Evolutionary conservation across 176 grass and related monocot genomes (phyloP).

Genomic region (Oryza meyeriana): DNA sequence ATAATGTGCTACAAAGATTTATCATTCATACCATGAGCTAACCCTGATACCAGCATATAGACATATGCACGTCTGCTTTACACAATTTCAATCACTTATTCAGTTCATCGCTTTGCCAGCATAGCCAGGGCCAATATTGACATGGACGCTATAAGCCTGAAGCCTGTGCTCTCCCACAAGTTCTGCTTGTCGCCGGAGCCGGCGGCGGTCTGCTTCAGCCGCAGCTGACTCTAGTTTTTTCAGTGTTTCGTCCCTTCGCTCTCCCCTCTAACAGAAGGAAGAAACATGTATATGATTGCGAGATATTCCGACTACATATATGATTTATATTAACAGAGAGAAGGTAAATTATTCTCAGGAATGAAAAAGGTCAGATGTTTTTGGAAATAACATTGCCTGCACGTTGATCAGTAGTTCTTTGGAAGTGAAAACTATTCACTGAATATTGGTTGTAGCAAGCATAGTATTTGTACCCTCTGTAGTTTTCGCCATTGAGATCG

Average conservation of each 20-base stretch:
- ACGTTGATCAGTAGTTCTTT: background rate
- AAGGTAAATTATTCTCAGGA: background rate
- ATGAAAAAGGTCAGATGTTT: background rate
- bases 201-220: slow-evolving; percentile 6
- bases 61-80: no score
- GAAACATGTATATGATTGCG: background rate
- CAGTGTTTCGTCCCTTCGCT: slow-evolving; percentile 43
- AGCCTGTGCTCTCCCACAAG: slow-evolving; percentile 51
- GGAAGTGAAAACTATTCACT: background rate
- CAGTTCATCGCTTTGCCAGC: slow-evolving; percentile 38
- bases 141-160: slow-evolving; percentile 60
- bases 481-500: slow-evolving; percentile 45
- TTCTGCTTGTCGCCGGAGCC: slow-evolving; percentile 25
- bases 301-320: background rate
- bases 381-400: background rate
- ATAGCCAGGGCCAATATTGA: slow-evolving; percentile 45
- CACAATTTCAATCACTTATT: background rate
- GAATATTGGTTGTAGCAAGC: background rate
- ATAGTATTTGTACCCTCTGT: slow-evolving; percentile 39
- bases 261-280: slow-evolving; percentile 36
- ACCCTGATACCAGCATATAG: no score
- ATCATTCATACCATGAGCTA: no score
- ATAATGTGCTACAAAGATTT: background rate
- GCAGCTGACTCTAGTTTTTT: slow-evolving; percentile 43
- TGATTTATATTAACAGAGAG: background rate